Base-by-base conservation (phyloP, 2,329 filamentous ascomycete genomes). In the Escovopsis sp. region DNA sequence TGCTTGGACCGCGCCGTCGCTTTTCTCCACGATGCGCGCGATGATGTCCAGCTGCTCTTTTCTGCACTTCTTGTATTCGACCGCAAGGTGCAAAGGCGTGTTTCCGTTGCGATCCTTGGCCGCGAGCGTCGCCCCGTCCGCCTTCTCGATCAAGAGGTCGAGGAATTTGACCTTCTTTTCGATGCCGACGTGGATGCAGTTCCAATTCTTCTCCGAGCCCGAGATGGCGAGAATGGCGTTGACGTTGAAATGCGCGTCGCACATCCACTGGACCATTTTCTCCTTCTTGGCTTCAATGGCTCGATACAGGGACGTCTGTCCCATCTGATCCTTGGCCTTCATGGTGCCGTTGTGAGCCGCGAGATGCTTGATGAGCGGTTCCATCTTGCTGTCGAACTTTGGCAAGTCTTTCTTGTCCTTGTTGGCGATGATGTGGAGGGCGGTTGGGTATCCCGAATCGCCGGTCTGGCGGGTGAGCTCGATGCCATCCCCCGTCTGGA, bases 11-110 rank as follows among this genome's bases (percentile, higher is more conserved):
- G 31, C 37, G 7, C 21, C 16, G 21, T 48, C 45, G 27, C 43
- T 37, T 11, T 41, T 44, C 4, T 30, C 30, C 9, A 48, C 33
- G 12, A 48, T 44, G 2, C 21, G 35, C 9, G 41, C 27, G 27
- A 48, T 35, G 11, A 45, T 38, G 8, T 34, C 31, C 2, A 45
- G 26, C 16, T 48, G 45, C 4, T 43, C 44, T 18, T 39, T 30
- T 19, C 35, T 45, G n/a, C 41, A 43, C 11, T 43, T 44, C 10
- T 45, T 40, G 27, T 44, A 46, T 28, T 45, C 39, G 17, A 47
- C 45, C 7, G 45, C 45, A 11, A 47, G 42, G 33, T 48, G 46
- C 10, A 48, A 40, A 9, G 44, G 45, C 11, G 42, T 47, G 31
- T 47, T 43, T 0, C 40, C 39, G 10, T 41, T 31, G n/a, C 33